Evolutionary conservation across 1,284 basidiomycete species (phyloP), one percentile per base, ranked within the genome.

Genomic region (Dichomitus squalens): DNA sequence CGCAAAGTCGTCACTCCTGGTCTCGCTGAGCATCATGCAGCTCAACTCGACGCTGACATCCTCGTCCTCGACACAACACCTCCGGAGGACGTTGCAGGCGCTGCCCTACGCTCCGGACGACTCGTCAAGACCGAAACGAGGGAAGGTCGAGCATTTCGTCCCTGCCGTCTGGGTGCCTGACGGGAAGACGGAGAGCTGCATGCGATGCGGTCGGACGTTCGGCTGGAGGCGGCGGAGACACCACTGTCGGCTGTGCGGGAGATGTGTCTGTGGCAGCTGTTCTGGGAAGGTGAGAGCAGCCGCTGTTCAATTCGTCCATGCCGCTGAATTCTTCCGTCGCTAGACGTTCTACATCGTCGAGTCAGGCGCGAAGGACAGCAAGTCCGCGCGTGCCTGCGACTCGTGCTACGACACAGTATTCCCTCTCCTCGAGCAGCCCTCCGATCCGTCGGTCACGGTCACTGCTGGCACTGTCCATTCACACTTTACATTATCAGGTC

Each of bases 111-210:
- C 77, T 0, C 84, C 85, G 0, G 85, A 87, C 52, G 79, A 68
- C 44, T 64, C 72, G 51, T 58, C 60, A 23, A 58, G 68, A 33
- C 78, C 78, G 48, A 73, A 77, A 62, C 71, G 86, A 36, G 78
- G 81, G 4, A 82, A 79, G 60, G 86, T 96, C 35, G 92, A 96
- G 47, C 89, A 93, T 72, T 96, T 95, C 76, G 86, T 93, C 1
- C 93, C 95, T 3, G 91, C 95, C 0, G 85, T 96, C 9, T 97
- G 95, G 95, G 88, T 96, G 16, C 93, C 95, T 0, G 94, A 97
- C 69, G 85, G 84, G 56, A 89, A 84, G 68, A 88, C 91, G 7
- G 82, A 85, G 59, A 80, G 81, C 41, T 97, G 95, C 72, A 93
- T 93, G 90, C 80, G 90, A 12, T 97, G 95, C 69, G 84, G 84